Percentiles rank a stretch among this genome's conserved stretches.
Evolutionary conservation across 176 grass and related monocot genomes (phyloP).

Genomic region (Paspalum vaginatum): DNA sequence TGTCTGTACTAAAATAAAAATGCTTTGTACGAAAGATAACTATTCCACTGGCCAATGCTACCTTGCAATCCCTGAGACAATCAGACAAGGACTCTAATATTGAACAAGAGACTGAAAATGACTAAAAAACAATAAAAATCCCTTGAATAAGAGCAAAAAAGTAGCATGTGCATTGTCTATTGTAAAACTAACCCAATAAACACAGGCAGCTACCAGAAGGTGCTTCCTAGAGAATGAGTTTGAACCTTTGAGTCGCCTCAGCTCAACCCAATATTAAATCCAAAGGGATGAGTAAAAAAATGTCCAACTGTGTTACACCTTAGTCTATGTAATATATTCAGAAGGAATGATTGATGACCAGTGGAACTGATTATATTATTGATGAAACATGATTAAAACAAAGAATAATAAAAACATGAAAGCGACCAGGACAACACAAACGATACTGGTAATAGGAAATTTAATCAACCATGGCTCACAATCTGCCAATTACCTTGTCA

Average conservation of each 20-base stretch:
- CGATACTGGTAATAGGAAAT: constrained; percentile 6
- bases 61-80: background rate
- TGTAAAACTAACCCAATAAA: constrained; percentile 5
- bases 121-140: background rate
- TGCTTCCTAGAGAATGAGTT: background rate
- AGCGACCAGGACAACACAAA: background rate
- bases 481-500: constrained; percentile 61
- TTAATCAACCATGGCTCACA: background rate
- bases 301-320: background rate
- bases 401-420: constrained; percentile 22
- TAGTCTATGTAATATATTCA: constrained; percentile 12
- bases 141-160: constrained; percentile 19
- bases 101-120: background rate
- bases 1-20: constrained; percentile 25
- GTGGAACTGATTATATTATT: background rate
- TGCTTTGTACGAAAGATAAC: background rate
- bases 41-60: background rate
- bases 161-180: background rate
- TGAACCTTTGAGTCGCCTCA: background rate
- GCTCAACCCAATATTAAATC: background rate
- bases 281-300: background rate
- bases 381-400: constrained; percentile 5
- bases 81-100: background rate
- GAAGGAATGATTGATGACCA: background rate
- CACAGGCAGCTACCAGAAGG: background rate